Evolutionary conservation across 2,329 filamentous ascomycete species (phyloP), one percentile per base, ranked within the genome.

Genomic region (Arthrocladium fulminans): DNA sequence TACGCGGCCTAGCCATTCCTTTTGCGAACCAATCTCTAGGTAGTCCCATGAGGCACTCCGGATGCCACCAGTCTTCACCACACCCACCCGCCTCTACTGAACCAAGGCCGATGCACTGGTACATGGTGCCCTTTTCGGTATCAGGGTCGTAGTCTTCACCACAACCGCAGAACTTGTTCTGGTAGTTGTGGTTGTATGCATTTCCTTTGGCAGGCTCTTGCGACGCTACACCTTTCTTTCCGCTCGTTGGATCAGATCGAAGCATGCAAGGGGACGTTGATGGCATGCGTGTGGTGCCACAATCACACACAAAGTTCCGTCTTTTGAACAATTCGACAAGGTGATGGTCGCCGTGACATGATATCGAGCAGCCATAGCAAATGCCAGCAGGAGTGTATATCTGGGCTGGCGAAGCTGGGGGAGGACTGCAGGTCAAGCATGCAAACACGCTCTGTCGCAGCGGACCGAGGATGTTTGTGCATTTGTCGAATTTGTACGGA

Each of bases 41-140:
- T 57, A 94, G 69, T 4, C 89, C 89, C 42, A 95, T 80, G 6
- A 97, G 71, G 62, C 90, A 97, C 53, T 92, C 88, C 0, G 90
- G 88, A 68, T 97, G 90, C 76, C 88, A 97, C 90, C 90, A 97
- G 62, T 97, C 90, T 68, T 97, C 90, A 10, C 90, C 90, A 66
- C 90, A 97, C 3, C 89, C 90, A 13, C 89, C 89, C 1, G 83
- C 82, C 56, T 90, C 84, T 10, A 78, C 74, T 0, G 80, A 84
- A 1, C 88, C 88, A 1, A 97, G 71, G 0, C 90, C 90, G 2
- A 97, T 66, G 62, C 92, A 98, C 65, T 98, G 92, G 59, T 94
- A 98, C 92, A 98, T 98, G 32, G 89, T 97, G 0, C 90, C 90
- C 59, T 90, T 94, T 64, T 98, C 88, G 62, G 86, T 75, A 41